Base-by-base conservation (phyloP, 805 yeast genomes). In the Zygotorulaspora chibaensis region DNA sequence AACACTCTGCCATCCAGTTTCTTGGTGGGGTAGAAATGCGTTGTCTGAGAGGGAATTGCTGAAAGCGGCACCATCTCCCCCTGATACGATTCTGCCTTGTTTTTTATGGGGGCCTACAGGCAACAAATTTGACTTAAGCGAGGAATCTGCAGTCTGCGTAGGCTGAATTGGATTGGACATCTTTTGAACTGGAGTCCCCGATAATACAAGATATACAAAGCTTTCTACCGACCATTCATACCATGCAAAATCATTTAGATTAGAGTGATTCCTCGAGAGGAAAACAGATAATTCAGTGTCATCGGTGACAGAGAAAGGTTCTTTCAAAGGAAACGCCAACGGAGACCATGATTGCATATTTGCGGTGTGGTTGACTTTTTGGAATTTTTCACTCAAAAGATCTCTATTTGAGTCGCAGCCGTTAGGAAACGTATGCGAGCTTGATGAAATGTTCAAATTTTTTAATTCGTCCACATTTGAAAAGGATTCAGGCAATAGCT, bases 281-380 rank as follows among this genome's bases (percentile, higher is more conserved):
- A 74, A 71, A 0, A 81, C 59, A 31, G 76, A 77, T 3, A 83
- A 52, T 47, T 77, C 84, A 8, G 79, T 73, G 46, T 75, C 79
- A 48, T 80, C 83, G 3, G 76, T 63, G 2, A 79, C 58, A 28
- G 71, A 68, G 11, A 81, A 49, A 1, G 87, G 85, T 12, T 69
- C 69, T 28, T 71, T 71, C 13, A 84, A 52, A 0, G 89, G 89
- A 57, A 84, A 77, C 62, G 76, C 75, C 12, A 78, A 57, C 1
- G 90, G 89, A 44, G 84, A 76, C 90, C 90, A 84, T 0, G 87
- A 81, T 12, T 69, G 64, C 56, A 81, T 55, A 45, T 72, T 73
- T 2, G 68, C 57, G 2, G 84, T 68, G 30, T 66, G 70, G 4
- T 53, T 41, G 26, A 44, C 28, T 29, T 42, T 48, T 13, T 44